Base-by-base conservation (phyloP, 2,329 filamentous ascomycete genomes). In the Aspergillus clavatus region DNA sequence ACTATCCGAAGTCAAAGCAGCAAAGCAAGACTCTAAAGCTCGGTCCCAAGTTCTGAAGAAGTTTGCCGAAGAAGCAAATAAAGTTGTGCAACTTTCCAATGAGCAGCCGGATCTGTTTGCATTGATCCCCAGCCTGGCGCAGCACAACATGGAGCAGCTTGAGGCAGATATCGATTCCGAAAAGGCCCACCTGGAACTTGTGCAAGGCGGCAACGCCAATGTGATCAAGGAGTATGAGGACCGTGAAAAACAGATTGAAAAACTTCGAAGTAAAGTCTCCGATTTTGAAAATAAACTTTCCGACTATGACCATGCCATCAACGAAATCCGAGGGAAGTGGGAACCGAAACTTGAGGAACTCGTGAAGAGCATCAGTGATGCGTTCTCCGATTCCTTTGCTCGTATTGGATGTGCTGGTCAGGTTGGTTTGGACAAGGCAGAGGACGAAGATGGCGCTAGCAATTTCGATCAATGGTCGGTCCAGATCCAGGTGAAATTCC, bases 401-500 rank as follows among this genome's bases (percentile, higher is more conserved):
- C 85, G 91, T 64, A 97, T 98, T 62, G 89, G 84, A 54, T 97
- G 93, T 66, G 90, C 90, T 4, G 93, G 93, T 27, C 87, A 97
- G 67, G 89, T 98, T 3, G 78, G 78, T 48, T 76, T 98, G 3
- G 79, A 90, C 73, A 97, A 97, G 66, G 87, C 62, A 23, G 64
- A 69, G 43, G 62, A 67, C 26, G 61, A 66, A 44, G 42, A 52
- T 10, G 63, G 62, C 10, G 55, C 73, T 19, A 85, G 89, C 18
- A 89, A 97, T 62, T 98, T 97, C 69, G 88, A 94, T 46, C 81
- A 86, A 50, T 98, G 93, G 93, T 84, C 88, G 1, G 84, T 98
- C 50, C 84, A 95, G 63, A 94, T 98, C 63, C 84, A 86, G 66
- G 93, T 98, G 65, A 94, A 90, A 63, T 98, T 98, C 73, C 84